These are phyloP conservation scores for Platanthera guangdongensis DNA, from an alignment of 106 monocot genomes.

Conservation along the genomic window DNA sequence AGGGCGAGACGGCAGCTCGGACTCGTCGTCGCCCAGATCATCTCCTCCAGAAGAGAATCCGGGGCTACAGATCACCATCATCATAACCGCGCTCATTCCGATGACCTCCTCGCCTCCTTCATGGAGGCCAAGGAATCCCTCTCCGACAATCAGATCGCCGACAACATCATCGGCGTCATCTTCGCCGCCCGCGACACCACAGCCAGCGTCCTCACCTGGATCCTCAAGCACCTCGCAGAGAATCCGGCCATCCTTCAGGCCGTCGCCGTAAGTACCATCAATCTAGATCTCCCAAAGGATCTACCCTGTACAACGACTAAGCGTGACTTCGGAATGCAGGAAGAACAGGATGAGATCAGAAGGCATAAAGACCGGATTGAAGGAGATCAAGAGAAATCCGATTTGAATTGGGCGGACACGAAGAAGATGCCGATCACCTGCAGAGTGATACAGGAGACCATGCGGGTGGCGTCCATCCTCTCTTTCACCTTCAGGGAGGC, in stretches of 20 bases:
- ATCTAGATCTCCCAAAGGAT: background rate
- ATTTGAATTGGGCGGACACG: slow-evolving; percentile 68
- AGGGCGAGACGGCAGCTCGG: slow-evolving; percentile 52
- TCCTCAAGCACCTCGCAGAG: slow-evolving; percentile 88
- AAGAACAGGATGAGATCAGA: slow-evolving; percentile 68
- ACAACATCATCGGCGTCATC: slow-evolving; percentile 92
- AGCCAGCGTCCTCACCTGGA: slow-evolving; percentile 91
- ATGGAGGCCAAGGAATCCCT: slow-evolving; percentile 57
- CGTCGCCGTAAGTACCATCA: slow-evolving; percentile 48
- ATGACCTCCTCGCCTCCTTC: slow-evolving; percentile 72
- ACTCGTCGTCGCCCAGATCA: slow-evolving; percentile 40
- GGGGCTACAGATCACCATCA: background rate
- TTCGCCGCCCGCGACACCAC: slow-evolving; percentile 93
- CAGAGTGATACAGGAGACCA: slow-evolving; percentile 87
- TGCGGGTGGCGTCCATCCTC: slow-evolving; percentile 78
- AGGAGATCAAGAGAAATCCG: background rate
- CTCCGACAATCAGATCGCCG: slow-evolving; percentile 73
- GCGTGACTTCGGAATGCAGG: slow-evolving; percentile 25
- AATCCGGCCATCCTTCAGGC: slow-evolving; percentile 64
- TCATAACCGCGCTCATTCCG: background rate
- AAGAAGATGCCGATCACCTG: slow-evolving; percentile 68
- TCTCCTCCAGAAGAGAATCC: slow-evolving; percentile 37
- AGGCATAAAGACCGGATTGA: slow-evolving; percentile 13
- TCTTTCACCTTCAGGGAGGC: slow-evolving; percentile 95
- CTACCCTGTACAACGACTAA: background rate